A percentile compares a stretch with the other conserved stretches of the same genome.
Evolutionary conservation across 495 filamentous ascomycete species (phyloP).

Genomic region (Penicillium mononematosum): DNA sequence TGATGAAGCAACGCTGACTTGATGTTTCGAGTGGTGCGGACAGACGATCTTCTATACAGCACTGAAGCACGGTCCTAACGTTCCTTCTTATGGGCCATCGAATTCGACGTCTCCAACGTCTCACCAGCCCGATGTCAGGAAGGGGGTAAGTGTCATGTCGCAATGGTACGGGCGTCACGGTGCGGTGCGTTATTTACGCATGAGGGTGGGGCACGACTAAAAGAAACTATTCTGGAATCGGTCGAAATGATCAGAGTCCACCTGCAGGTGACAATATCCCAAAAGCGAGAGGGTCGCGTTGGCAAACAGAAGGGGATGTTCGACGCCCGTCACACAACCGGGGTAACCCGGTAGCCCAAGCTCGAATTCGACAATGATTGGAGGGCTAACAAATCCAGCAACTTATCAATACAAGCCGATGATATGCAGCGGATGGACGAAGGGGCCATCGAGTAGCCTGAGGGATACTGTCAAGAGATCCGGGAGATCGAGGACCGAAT

Average conservation of each 20-base stretch:
- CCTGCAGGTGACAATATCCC: slow-evolving; percentile 17
- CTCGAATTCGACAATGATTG: slow-evolving; percentile 19
- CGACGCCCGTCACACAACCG: slow-evolving; percentile 23
- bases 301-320: slow-evolving; percentile 19
- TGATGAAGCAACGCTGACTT: background rate
- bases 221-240: slow-evolving; percentile 8
- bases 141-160: slow-evolving; percentile 3
- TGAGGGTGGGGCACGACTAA: background rate
- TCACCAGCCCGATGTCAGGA: background rate
- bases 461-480: slow-evolving; percentile 6
- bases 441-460: slow-evolving; percentile 10
- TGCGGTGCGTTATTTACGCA: slow-evolving; percentile 11
- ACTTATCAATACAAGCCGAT: slow-evolving; percentile 9
- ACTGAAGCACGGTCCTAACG: background rate
- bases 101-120: slow-evolving; percentile 4
- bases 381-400: background rate
- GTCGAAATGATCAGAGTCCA: slow-evolving; percentile 9
- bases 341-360: slow-evolving; percentile 25
- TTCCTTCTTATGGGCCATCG: background rate
- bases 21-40: background rate
- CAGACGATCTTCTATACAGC: background rate
- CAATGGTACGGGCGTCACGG: background rate
- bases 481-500: background rate
- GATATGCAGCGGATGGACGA: slow-evolving; percentile 8
- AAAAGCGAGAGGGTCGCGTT: slow-evolving; percentile 9